Evolutionary conservation across 1,139 yeast species (phyloP).

Genomic region (Tardiomyces depauwii): DNA sequence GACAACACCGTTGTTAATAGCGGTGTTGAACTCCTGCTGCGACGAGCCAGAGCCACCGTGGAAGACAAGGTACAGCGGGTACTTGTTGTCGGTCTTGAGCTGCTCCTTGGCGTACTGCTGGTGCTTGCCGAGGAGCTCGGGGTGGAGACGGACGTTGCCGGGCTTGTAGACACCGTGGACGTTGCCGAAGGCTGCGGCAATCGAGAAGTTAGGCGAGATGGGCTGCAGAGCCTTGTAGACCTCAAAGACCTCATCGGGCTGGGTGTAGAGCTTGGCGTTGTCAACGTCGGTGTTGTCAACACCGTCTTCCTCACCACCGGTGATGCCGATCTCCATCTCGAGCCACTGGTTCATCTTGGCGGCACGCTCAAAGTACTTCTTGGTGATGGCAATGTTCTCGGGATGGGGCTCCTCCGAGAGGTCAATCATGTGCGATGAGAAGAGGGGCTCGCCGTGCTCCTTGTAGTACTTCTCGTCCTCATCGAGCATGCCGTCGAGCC

Average conservation of each 20-base stretch:
- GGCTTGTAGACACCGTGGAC: conserved; percentile 99
- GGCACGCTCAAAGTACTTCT: conserved; percentile 89
- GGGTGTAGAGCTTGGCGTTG: conserved; percentile 82
- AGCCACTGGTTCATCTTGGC: conserved; percentile 94
- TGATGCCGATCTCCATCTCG: conserved; percentile 99
- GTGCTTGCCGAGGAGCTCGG: conserved; percentile 92
- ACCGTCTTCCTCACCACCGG: conserved; percentile 99
- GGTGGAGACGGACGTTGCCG: conserved; percentile 92
- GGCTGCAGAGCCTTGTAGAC: conserved; percentile 85
- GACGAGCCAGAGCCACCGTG: conserved; percentile 99
- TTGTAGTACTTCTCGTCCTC: conserved; percentile 93
- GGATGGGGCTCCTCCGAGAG: conserved; percentile 94
- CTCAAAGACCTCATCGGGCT: conserved; percentile 88
- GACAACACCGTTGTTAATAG: conserved; percentile 88
- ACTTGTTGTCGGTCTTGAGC: conserved; percentile 39
- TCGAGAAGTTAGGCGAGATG: conserved; percentile 95
- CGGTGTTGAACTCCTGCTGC: conserved; percentile 83
- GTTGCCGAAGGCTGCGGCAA: conserved; percentile 99
- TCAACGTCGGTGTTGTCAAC: conserved; percentile 94
- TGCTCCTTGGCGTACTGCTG: conserved; percentile 67
- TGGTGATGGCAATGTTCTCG: conserved; percentile 91
- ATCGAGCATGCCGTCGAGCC: conserved; percentile 96
- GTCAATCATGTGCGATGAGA: conserved; percentile 99
- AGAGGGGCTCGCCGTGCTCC: conserved; percentile 84
- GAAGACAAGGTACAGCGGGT: conserved; percentile 96